Base-by-base conservation (phyloP, 2,329 filamentous ascomycete species). In the Clonostachys rhizophaga region DNA sequence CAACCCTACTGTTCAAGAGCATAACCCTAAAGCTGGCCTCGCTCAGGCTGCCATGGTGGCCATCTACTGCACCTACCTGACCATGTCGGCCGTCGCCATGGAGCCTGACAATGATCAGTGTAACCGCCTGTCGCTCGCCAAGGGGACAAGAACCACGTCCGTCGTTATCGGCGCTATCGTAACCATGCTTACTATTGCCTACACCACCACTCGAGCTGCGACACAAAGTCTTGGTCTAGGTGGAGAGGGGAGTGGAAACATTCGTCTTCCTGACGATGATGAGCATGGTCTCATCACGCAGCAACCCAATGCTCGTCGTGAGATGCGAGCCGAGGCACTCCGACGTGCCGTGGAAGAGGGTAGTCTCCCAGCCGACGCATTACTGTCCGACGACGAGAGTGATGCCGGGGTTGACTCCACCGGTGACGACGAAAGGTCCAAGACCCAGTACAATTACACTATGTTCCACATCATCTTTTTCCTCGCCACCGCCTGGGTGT, bases 391-490 rank as follows among this genome's bases (percentile, higher is more conserved):
- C 46, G 83, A 84, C 44, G 82, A 86, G 44, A 83, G 83, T 55
- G 82, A 87, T 34, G 76, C 78, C 6, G 79, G 79, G 44, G 77
- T 76, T 35, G 78, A 81, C 53, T 75, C 81, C 43, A 74, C 78
- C 2, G 86, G 89, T 54, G 92, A 97, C 60, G 94, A 99, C 61
- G 94, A 99, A 72, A 84, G 89, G 58, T 79, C 80, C 50, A 84
- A 83, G 49, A 96, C 92, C 5, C 92, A 97, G 71, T 99, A 99
- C 76, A 96, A 88, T 70, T 99, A 99, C 68, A 80, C 88, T 7
- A 79, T 95, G 50, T 99, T 99, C 78, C 94, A 99, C 68, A 73
- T 97, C 64, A 97, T 99, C 57, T 99, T 99, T 79, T 89, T 97
- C 75, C 75, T 99, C 44, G 91, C 92, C 9, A 97, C 94, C 0